Base-by-base conservation (phyloP, 169 alveolate species). In the Cryptosporidium ubiquitum region DNA sequence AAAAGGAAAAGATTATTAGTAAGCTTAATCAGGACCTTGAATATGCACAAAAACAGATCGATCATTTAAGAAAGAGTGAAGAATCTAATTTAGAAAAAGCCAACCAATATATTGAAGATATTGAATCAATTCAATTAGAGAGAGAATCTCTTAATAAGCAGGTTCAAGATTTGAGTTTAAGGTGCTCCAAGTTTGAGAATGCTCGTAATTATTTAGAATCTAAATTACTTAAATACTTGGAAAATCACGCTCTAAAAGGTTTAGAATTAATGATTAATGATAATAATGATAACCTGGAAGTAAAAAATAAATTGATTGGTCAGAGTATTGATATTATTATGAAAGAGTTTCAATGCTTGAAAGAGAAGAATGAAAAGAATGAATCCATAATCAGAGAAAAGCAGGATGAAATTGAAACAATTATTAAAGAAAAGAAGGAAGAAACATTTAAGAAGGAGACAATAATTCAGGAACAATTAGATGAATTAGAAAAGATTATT, bases 251-350 rank as follows among this genome's bases (percentile, higher is more conserved):
- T 9, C 18, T 64, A 35, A 37, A 35, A 37, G 42, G 71, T 64
- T 33, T 37, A n/a, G 71, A 64, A 18, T 64, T 64, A 2, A 26
- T 16, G 9, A n/a, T 64, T 33, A 64, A 7, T 29, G 52, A 64
- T n/a, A 33, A 10, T 31, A 29, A 9, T n/a, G 42, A 3, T 31
- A 29, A 64, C n/a, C 14, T n/a, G 42, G 71, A 64, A 14, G 33
- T n/a, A 4, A 31, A 37, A 10, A 64, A 64, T 64, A 37, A 35
- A 29, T 16, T 33, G 3, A 64, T 64, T 33, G 49, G 26, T 64
- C 71, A 64, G 9, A 14, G 49, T 64, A 64, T 64, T 69, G 84
- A 39, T 40, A 29, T 42, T 12, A 26, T 69, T 12, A 69, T 69
- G 33, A 26, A 3, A 20, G 61, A 69, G 40, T 42, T 40, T 14